A percentile compares a stretch with the other conserved stretches of the same genome.
Evolutionary conservation across 1,139 yeast species (phyloP).

Genomic region (Wickerhamomyces sp.): DNA sequence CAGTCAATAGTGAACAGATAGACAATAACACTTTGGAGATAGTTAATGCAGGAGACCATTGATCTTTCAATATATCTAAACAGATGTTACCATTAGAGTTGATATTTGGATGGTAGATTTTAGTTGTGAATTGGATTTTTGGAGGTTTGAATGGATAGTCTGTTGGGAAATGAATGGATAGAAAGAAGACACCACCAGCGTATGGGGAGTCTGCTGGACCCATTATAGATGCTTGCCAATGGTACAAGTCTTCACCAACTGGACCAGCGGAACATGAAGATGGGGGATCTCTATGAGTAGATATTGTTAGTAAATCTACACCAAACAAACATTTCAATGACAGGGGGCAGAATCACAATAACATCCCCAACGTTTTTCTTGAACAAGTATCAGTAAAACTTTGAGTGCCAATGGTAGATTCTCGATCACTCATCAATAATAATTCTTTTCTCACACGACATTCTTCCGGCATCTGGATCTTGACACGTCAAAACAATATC

Average conservation of each 20-base stretch:
- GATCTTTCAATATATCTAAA: conserved; percentile 79
- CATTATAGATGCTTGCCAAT: conserved; percentile 97
- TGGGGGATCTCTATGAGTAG: conserved; percentile 80
- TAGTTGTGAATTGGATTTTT: conserved; percentile 83
- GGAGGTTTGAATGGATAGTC: conserved; percentile 96
- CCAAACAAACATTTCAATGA: too few species aligned
- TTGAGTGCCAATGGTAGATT: too few species aligned
- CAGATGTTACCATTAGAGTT: conserved; percentile 87
- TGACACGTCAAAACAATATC: neutral
- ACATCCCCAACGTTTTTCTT: neutral
- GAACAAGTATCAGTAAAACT: too few species aligned
- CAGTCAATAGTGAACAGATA: conserved; percentile 87
- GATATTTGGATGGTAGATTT: conserved; percentile 91
- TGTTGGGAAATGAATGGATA: conserved; percentile 90
- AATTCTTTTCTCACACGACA: too few species aligned
- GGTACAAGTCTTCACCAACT: conserved; percentile 91
- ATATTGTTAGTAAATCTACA: conserved; percentile 29
- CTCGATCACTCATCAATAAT: too few species aligned
- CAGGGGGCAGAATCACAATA: neutral
- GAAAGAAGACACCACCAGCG: conserved; percentile 89
- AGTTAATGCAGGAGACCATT: conserved; percentile 90
- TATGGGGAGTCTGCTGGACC: conserved; percentile 94
- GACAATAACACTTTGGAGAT: conserved; percentile 85
- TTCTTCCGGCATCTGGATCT: neutral
- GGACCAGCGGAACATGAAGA: conserved; percentile 99